Base-by-base conservation (phyloP, 306 rosid species). In the Ochetophila trinervis region DNA sequence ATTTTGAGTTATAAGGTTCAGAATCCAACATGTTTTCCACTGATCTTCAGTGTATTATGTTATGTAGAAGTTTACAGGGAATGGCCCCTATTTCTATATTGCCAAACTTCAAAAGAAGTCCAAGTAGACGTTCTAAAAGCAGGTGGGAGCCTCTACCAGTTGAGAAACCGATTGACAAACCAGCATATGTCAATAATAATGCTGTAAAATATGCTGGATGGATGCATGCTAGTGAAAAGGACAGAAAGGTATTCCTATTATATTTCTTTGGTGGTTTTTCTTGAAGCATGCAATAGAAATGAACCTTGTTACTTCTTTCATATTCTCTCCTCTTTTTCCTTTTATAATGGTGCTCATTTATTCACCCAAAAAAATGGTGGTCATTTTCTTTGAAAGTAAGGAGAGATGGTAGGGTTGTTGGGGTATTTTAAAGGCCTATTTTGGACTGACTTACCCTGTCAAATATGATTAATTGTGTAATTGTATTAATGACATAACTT, bases 121-220 rank as follows among this genome's bases (percentile, higher is more conserved):
- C 99, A 16, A 77, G 67, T 55, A 86, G 88, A 65, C 85, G 86
- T 74, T 76, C 88, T 53, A 93, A 80, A 81, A 94, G 99, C 76
- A 84, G 99, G 78, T 94, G 99, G 99, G 99, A 94, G 77, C 99
- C 99, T 70, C 67, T 94, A 71, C 86, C 82, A 2, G 97, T 84
- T 83, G 99, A 86, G 77, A 93, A 79, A 79, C 82, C 82, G 12
- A 85, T 64, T 54, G 88, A 79, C 57, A 81, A 50, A 57, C 73
- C 78, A 49, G 72, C 80, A 67, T 71, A 80, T 53, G 45, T 57
- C 70, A 74, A 69, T 66, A 81, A 74, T 63, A 77, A 74, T 51
- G 48, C 76, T 62, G 62, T 56, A 20, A 90, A 90, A 54, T 83
- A 72, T 75, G 77, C 81, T 69, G 79, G 83, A 50, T 90, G 99